Evolutionary conservation across 306 rosid species (phyloP), one percentile per base, ranked within the genome.

Genomic region (Coriaria nepalensis): DNA sequence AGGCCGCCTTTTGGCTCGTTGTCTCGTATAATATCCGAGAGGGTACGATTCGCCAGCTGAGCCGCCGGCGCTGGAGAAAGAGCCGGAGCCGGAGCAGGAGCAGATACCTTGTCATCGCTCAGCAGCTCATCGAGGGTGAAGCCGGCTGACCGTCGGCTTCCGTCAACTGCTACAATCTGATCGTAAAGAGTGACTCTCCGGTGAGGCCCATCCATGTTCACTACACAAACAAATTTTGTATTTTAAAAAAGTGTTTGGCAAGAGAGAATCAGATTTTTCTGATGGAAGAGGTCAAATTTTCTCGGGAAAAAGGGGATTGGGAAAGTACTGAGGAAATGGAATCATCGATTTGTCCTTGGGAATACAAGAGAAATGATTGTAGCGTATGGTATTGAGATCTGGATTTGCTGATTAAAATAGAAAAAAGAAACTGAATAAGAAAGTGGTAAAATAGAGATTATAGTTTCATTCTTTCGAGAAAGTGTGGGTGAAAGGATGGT

Each of bases 21-120:
- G 68, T 81, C 90, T 45, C 63, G 53, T 63, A 88, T 76, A 36
- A 81, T 75, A 20, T 88, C 95, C 0, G 79, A 41, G 3, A 88
- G 73, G 13, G 93, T 88, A 42, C 86, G 70, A 44, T 44, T 60
- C 33, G 37, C 34, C 0, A 12, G 49, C 40, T 55, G 69, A 13
- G 55, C 63, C 2, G 69, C 43, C 42, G 71, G 61, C 41, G 62
- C 40, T 20, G 49, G 58, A 48, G 8, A 9, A 13, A 51, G 58
- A 9, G 36, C 42, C 6, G 43, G 8, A 4, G 63, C 9, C 33
- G 57, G 58, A 9, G 36, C 42, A 6, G 43, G 8, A 4, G 63
- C 9, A 6, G 53, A 38, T 7, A 15, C 36, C 53, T 73, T 71
- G 40, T 71, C 64, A 5, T 53, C 49, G 15, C 56, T 53, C 48